phyloP scores from a whole-genome alignment of 768 basidiomycete species.

The Russula vinacea region DNA sequence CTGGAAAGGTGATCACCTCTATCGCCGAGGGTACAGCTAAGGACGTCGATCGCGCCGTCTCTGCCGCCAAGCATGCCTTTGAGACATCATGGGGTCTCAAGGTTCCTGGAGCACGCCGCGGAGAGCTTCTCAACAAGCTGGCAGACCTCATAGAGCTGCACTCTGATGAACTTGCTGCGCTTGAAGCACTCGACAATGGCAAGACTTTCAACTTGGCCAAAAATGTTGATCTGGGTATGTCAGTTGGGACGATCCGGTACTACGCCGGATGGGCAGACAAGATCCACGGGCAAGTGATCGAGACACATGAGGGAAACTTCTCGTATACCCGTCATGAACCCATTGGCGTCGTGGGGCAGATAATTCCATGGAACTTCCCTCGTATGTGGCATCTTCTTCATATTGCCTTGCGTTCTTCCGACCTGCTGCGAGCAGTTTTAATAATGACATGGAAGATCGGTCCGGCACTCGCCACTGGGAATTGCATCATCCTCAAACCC shows the following conservation, averaged over 20 bases:
- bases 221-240: constrained; percentile 46
- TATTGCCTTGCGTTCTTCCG: not conserved
- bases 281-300: constrained; percentile 69
- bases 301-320: constrained; percentile 50
- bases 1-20: constrained; percentile 57
- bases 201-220: constrained; percentile 53
- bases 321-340: constrained; percentile 63
- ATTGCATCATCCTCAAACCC: constrained; percentile 61
- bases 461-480: constrained; percentile 63
- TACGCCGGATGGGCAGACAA: constrained; percentile 96
- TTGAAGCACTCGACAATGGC: constrained; percentile 71
- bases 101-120: constrained; percentile 50
- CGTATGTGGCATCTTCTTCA: constrained; percentile 33
- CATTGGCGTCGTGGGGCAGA: constrained; percentile 52
- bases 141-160: constrained; percentile 61
- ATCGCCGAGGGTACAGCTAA: constrained; percentile 58
- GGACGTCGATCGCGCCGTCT: constrained; percentile 77
- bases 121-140: constrained; percentile 57
- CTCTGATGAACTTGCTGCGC: constrained; percentile 61
- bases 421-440: constrained; percentile 37
- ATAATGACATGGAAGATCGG: constrained; percentile 62
- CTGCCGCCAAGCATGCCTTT: constrained; percentile 59
- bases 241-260: constrained; percentile 60
- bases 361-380: constrained; percentile 70
- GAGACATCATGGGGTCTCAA: constrained; percentile 70